Evolutionary conservation across 2,329 filamentous ascomycete genomes (phyloP).

Genomic region (Teratosphaeria gauchensis): DNA sequence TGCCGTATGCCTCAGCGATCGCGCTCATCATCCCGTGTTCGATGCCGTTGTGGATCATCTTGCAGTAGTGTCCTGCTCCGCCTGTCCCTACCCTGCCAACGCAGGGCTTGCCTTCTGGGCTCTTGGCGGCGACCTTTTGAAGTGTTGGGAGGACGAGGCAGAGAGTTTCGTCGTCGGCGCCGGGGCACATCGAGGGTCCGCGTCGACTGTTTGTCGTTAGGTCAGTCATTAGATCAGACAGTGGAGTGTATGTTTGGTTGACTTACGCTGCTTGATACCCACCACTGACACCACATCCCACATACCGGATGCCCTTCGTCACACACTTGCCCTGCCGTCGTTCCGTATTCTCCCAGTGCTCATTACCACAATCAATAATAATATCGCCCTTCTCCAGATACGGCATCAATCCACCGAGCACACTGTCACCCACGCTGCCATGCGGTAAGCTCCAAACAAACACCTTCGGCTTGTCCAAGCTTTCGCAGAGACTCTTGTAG

Average conservation of each 20-base stretch:
- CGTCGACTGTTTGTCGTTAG: conserved; percentile 28
- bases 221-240: not conserved
- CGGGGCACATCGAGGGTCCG: conserved; percentile 59
- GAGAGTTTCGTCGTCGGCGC: conserved; percentile 49
- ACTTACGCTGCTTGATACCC: conserved; percentile 55
- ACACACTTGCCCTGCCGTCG: conserved; percentile 47
- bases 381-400: conserved; percentile 53
- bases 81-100: conserved; percentile 51
- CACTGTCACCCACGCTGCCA: conserved; percentile 36
- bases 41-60: conserved; percentile 69
- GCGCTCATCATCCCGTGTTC: conserved; percentile 59
- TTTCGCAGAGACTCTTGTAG: conserved; percentile 32
- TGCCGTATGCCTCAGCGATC: conserved; percentile 55
- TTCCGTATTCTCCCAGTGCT: conserved; percentile 57
- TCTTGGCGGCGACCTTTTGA: conserved; percentile 53
- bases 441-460: conserved; percentile 27
- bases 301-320: conserved; percentile 48
- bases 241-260: not conserved
- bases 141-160: conserved; percentile 53
- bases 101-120: conserved; percentile 49
- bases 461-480: conserved; percentile 30
- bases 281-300: conserved; percentile 59
- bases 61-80: conserved; percentile 61
- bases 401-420: conserved; percentile 38
- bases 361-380: conserved; percentile 60